These are phyloP conservation scores for Xylaria sp. DNA, from an alignment of 2,329 filamentous ascomycete species.

Conservation along the genomic window DNA sequence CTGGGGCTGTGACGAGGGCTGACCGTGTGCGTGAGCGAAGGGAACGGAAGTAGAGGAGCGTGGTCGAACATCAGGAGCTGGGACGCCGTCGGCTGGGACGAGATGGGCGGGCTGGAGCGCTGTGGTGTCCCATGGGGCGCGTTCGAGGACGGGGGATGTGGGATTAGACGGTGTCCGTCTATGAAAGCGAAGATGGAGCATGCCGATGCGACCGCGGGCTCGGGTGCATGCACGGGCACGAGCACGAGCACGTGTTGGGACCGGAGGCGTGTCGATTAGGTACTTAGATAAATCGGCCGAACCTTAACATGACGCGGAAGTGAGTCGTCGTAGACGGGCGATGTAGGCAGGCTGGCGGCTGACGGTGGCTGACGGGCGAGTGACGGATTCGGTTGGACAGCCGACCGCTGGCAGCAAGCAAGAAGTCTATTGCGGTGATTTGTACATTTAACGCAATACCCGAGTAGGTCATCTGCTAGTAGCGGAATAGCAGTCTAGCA, in stretches of 20 bases:
- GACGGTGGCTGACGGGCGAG: background rate
- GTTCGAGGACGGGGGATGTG: conserved; percentile 63
- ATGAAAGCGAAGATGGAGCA: conserved; percentile 69
- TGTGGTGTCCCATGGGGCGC: conserved; percentile 54
- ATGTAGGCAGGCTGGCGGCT: conserved; percentile 2
- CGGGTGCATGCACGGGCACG: background rate
- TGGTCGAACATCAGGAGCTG: conserved; percentile 58
- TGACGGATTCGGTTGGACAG: conserved; percentile 1
- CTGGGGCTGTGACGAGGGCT: conserved; percentile 52
- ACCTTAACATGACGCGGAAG: conserved; percentile 43
- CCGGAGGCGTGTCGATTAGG: background rate
- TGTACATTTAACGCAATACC: background rate
- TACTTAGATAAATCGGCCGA: conserved; percentile 33
- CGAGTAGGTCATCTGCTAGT: background rate
- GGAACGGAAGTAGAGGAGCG: conserved; percentile 45
- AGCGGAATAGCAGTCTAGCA: background rate
- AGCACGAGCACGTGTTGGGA: conserved; percentile 27
- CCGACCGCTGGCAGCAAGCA: conserved; percentile 1
- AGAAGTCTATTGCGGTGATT: conserved; percentile 5
- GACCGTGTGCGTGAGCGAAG: conserved; percentile 50
- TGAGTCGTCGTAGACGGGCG: background rate
- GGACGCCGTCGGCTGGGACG: conserved; percentile 57
- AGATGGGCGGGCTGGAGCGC: conserved; percentile 56
- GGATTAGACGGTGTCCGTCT: conserved; percentile 67
- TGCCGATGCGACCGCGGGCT: conserved; percentile 43